phyloP scores from a whole-genome alignment of 2,329 filamentous ascomycete species.

The Graphilbum fragrans region DNA sequence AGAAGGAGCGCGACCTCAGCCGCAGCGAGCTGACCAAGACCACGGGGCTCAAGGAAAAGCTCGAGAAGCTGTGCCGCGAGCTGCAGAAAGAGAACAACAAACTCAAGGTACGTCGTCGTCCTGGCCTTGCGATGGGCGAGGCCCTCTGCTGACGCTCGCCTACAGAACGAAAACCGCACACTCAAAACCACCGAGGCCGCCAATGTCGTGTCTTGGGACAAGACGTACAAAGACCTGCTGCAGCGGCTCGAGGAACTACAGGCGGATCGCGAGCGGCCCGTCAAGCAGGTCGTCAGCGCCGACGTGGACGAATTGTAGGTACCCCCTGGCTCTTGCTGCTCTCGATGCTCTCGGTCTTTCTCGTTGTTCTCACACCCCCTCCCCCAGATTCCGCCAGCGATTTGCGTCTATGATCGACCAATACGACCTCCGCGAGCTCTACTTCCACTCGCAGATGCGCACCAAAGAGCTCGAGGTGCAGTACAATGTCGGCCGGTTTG shows the following conservation, averaged over 20 bases:
- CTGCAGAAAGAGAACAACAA: conserved; percentile 96
- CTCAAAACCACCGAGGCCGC: conserved; percentile 76
- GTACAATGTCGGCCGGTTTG: conserved; percentile 76
- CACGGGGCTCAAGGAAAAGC: conserved; percentile 82
- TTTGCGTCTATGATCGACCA: conserved; percentile 95
- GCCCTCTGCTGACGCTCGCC: neutral
- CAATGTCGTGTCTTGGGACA: conserved; percentile 72
- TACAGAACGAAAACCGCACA: conserved; percentile 81
- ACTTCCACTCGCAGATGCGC: conserved; percentile 84
- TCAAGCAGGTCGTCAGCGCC: conserved; percentile 69
- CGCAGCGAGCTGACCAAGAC: conserved; percentile 85
- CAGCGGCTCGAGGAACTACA: conserved; percentile 82
- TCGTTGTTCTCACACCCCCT: conserved; percentile 22
- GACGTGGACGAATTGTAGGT: conserved; percentile 80
- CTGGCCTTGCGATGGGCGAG: neutral
- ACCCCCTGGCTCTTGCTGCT: neutral
- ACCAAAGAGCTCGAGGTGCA: conserved; percentile 95
- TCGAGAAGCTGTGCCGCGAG: conserved; percentile 91
- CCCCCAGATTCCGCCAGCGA: conserved; percentile 59
- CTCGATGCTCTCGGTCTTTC: neutral
- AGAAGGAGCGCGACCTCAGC: conserved; percentile 91
- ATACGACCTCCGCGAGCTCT: conserved; percentile 87
- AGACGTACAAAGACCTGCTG: conserved; percentile 68
- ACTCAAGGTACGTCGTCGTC: conserved; percentile 56
- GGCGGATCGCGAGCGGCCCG: conserved; percentile 71